Conservation (phyloP, 2,329 filamentous ascomycete genomes). For the Plectosphaerella plurivora region DNA sequence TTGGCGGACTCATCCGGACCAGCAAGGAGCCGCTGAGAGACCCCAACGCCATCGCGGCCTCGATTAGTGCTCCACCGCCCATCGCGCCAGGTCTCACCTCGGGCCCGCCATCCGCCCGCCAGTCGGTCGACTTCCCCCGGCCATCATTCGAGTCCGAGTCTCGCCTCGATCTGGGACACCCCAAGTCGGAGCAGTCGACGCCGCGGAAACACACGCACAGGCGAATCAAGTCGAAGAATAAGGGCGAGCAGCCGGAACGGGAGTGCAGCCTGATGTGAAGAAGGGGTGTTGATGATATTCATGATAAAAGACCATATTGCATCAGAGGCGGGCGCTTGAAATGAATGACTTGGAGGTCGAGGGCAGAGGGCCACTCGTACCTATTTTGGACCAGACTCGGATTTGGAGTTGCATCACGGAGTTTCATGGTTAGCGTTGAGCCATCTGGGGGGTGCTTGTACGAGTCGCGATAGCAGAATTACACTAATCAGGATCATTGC, state of each 20-base stretch:
- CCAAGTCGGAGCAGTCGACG: constrained; percentile 2
- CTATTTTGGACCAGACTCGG: too few relatives aligned
- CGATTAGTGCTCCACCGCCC: constrained; percentile 5
- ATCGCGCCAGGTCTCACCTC: background rate
- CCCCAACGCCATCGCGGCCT: constrained; percentile 10
- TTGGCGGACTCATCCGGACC: constrained; percentile 45
- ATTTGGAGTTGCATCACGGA: too few relatives aligned
- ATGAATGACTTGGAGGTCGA: too few relatives aligned
- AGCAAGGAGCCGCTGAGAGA: constrained; percentile 45
- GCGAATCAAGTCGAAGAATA: constrained; percentile 29
- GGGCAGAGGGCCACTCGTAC: too few relatives aligned
- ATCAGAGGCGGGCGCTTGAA: too few relatives aligned
- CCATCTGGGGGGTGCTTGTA: too few relatives aligned
- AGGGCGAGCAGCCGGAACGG: constrained; percentile 32
- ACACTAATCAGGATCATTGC: too few relatives aligned
- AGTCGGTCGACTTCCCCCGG: background rate
- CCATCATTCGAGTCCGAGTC: constrained; percentile 4
- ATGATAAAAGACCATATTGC: background rate
- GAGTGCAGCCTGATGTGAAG: constrained; percentile 44
- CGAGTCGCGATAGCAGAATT: too few relatives aligned
- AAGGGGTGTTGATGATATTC: background rate
- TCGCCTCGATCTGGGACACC: background rate
- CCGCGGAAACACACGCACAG: constrained; percentile 24
- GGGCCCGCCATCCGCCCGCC: background rate
- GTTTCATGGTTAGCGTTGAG: too few relatives aligned